These are phyloP conservation scores for Forsythia viridissima DNA, from an alignment of 257 asterid species.

Conservation along the genomic window DNA sequence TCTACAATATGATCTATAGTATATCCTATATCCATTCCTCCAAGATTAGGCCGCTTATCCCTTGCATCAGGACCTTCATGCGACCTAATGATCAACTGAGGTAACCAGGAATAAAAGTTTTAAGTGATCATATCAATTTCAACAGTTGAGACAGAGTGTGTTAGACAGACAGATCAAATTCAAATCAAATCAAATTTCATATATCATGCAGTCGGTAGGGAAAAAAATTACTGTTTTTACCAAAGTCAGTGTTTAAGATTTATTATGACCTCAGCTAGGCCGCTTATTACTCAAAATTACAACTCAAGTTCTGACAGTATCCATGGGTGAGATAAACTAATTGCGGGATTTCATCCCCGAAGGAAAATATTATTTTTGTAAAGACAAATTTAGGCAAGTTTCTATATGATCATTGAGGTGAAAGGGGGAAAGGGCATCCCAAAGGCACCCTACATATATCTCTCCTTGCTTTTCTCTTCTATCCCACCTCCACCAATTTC, in stretches of 20 bases:
- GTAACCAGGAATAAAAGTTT: conserved; percentile 27
- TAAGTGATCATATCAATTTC: conserved; percentile 25
- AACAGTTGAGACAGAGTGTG: background rate
- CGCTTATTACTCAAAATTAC: background rate
- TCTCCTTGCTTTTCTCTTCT: background rate
- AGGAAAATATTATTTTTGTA: background rate
- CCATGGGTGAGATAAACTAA: background rate
- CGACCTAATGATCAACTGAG: conserved; percentile 89
- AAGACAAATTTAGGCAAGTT: background rate
- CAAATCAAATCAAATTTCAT: background rate
- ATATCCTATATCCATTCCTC: conserved; percentile 83
- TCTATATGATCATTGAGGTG: background rate
- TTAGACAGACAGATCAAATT: background rate
- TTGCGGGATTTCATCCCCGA: background rate
- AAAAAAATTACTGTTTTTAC: background rate
- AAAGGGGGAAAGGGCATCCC: background rate
- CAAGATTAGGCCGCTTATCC: conserved; percentile 78
- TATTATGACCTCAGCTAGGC: background rate
- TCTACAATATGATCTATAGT: conserved; percentile 84
- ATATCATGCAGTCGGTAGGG: background rate
- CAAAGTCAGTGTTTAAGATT: background rate
- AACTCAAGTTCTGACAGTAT: background rate
- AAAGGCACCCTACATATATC: background rate
- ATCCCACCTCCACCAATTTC: background rate
- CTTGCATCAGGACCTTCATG: conserved; percentile 99